Percentiles rank a stretch among this genome's conserved stretches.
Conservation (phyloP, 2,329 filamentous ascomycete species). For the Colletotrichum incanum region DNA sequence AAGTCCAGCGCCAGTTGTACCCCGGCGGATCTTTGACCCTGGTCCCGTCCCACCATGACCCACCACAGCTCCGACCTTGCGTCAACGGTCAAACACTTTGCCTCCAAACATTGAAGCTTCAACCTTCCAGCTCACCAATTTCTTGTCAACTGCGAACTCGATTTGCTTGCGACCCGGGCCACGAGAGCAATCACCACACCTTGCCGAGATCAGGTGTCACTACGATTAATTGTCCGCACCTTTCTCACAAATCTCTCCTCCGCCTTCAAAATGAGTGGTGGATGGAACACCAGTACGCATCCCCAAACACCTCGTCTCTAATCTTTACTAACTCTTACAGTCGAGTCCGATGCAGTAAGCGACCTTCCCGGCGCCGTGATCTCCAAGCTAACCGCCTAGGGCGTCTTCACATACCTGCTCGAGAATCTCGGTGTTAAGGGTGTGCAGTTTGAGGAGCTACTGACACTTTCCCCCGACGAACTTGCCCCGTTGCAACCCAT, state of each 20-base stretch:
- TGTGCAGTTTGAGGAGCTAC: conserved; percentile 97
- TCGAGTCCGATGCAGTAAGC: conserved; percentile 94
- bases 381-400: conserved; percentile 62
- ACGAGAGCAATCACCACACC: background rate
- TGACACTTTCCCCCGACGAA: conserved; percentile 85
- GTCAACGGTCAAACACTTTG: conserved; percentile 15
- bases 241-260: background rate
- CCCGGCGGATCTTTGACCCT: conserved; percentile 41
- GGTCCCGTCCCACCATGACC: conserved; percentile 24
- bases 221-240: background rate
- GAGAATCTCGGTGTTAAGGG: conserved; percentile 91
- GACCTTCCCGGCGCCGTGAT: background rate
- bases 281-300: conserved; percentile 90
- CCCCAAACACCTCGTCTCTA: conserved; percentile 21
- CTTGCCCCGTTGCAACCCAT: conserved; percentile 82
- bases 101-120: conserved; percentile 9
- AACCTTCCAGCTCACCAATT: conserved; percentile 29
- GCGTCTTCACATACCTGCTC: conserved; percentile 97
- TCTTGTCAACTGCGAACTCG: background rate
- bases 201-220: background rate
- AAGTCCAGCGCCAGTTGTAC: background rate
- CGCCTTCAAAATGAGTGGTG: conserved; percentile 75
- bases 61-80: conserved; percentile 35
- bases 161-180: background rate
- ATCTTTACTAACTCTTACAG: conserved; percentile 53